A percentile compares a stretch with the other conserved stretches of the same genome.
These are phyloP conservation scores for Clarireedia monteithiana DNA, from an alignment of 2,329 filamentous ascomycete species.

Conservation along the genomic window DNA sequence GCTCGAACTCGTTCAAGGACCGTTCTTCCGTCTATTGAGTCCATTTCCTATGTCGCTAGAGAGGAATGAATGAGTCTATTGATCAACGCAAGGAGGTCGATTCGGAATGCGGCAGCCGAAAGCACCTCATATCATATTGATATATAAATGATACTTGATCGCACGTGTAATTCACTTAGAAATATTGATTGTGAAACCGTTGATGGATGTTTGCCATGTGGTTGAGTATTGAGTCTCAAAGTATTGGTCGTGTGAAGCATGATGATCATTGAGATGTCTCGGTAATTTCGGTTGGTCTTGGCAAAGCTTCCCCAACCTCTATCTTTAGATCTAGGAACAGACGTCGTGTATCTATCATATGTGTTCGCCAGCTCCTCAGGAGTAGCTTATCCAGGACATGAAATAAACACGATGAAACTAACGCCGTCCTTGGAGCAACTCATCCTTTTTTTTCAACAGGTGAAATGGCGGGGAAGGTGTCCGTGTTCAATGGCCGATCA, in stretches of 20 bases:
- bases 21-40: conserved; percentile 10
- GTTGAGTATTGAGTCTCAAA: conserved; percentile 2
- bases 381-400: too few species aligned
- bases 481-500: too few species aligned
- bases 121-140: not conserved
- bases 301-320: too few species aligned
- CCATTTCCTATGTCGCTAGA: not conserved
- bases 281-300: not conserved
- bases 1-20: conserved; percentile 20
- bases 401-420: too few species aligned
- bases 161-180: conserved; percentile 5
- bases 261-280: not conserved
- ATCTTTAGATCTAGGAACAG: too few species aligned
- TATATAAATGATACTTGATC: not conserved
- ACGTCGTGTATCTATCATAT: too few species aligned
- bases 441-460: too few species aligned
- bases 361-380: too few species aligned
- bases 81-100: conserved; percentile 3
- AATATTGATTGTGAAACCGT: conserved; percentile 6
- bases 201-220: conserved; percentile 10
- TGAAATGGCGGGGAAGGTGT: too few species aligned
- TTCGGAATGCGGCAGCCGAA: not conserved
- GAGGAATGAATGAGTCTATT: not conserved
- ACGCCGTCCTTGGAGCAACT: too few species aligned
- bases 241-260: too few species aligned